Evolutionary conservation across 106 monocot genomes (phyloP), one percentile per base, ranked within the genome.

Genomic region (Dactylorhiza incarnata): DNA sequence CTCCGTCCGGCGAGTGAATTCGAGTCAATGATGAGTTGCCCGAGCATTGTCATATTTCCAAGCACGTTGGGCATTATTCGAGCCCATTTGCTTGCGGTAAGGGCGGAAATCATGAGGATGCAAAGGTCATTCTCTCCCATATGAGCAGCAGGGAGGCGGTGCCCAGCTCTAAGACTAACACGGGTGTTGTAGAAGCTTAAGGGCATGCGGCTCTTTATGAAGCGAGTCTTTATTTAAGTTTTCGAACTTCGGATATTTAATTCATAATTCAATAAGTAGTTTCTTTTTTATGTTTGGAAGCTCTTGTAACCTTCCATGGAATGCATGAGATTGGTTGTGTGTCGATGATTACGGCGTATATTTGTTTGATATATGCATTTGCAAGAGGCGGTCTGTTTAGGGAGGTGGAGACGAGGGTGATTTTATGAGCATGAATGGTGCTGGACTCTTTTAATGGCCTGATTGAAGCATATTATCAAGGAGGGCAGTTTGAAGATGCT

Each of bases 291-390:
- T 70, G 55, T 19, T 73, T 90, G 90, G 97, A 97, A 84, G 93
- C 97, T 48, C 77, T 89, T 78, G 94, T 97, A 43, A 85, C 97
- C 51, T 94, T 94, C 77, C 93, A 97, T 77, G 94, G 86, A 12
- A 97, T 97, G 97, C 81, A 93, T 70, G 97, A 97, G 79, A 81
- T 91, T 76, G 87, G 87, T 59, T 93, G 94, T 75, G 19, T 80
- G 63, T 91, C 97, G 3, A 87, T 85, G 3, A 7, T 86, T 10
- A 91, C 91, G 72, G 94, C 97, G 1, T 97, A 93, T 76, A 94
- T 87, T 73, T 84, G 86, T 9, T 77, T 97, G 16, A 20, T 87
- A 24, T 58, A 71, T 23, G 72, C 85, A 50, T 97, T 86, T 83
- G 93, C 91, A 9, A 84, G 83, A 77, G 97, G 97, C 68, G 97